phyloP scores from a whole-genome alignment of 2,329 filamentous ascomycete genomes.

The Alternaria sp. region DNA sequence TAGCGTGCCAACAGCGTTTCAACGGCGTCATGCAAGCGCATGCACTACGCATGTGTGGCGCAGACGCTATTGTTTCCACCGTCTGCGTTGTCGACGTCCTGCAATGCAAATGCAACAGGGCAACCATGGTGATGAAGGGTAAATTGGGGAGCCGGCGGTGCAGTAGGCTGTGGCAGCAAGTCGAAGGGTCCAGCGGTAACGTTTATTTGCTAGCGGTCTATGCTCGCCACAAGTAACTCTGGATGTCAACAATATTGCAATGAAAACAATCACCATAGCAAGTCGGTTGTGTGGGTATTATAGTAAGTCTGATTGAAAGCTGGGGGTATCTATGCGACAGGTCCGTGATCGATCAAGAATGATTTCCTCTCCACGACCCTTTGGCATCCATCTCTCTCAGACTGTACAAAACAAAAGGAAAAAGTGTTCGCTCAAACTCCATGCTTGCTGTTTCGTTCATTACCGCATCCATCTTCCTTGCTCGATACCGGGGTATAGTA shows the following conservation, averaged over 20 bases:
- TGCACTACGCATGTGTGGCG: background rate
- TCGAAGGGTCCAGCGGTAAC: no score
- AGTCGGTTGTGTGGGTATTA: slow-evolving; percentile 2
- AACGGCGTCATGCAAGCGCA: background rate
- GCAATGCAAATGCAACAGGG: background rate
- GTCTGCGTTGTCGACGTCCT: background rate
- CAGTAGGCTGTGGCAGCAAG: background rate
- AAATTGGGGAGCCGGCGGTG: background rate
- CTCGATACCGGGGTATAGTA: background rate
- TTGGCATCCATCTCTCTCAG: slow-evolving; percentile 14
- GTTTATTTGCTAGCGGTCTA: no score
- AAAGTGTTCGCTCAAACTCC: slow-evolving; percentile 5
- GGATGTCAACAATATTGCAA: no score
- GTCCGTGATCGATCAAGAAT: slow-evolving; percentile 21
- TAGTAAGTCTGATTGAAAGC: slow-evolving; percentile 22
- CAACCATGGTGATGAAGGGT: background rate
- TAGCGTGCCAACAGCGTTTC: background rate
- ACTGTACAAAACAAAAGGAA: slow-evolving; percentile 6
- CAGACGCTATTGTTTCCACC: background rate
- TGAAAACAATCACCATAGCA: no score
- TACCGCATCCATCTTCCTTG: background rate
- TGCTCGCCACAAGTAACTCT: no score
- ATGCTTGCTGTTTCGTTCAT: slow-evolving; percentile 1
- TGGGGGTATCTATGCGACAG: slow-evolving; percentile 32
- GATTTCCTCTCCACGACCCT: slow-evolving; percentile 12